Base-by-base conservation (phyloP, 306 rosid species). In the Abrus precatorius region DNA sequence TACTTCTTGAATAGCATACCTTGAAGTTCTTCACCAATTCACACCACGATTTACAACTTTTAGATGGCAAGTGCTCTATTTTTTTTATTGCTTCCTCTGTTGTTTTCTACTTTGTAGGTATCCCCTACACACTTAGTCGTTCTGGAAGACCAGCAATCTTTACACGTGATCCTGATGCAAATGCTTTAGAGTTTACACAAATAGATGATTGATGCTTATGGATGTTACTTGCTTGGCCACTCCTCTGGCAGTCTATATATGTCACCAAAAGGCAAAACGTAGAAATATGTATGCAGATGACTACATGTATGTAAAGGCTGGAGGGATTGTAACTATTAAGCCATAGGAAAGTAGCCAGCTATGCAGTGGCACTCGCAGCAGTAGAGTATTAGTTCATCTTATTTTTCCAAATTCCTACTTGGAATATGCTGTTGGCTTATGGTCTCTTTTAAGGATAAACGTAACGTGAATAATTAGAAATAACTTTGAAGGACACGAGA, bases 141-240 rank as follows among this genome's bases (percentile, higher is more conserved):
- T 95, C 99, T 8, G 98, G 99, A 80, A 89, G 99, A 87, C 99
- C 99, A 6, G 99, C 99, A 29, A 91, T 95, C 43, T 95, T 93
- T 74, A 88, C 95, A 7, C 90, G 98, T 50, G 98, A 91, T 83
- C 99, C 99, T 1, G 97, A 95, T 82, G 86, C 94, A 79, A 95
- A 95, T 86, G 99, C 98, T 64, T 72, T 93, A 40, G 99, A 95
- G 76, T 95, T 95, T 84, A 91, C 98, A 28, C 96, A 93, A 80
- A 83, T 95, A 74, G 97, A 93, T 69, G 84, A 11, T 38, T 90
- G 85, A 89, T 62, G 75, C n/a, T 53, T 68, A 57, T 72, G 49
- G 33, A 54, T 72, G 44, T 62, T 36, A 50, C 65, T 45, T 81
- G 50, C 44, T 28, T 12, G 52, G 52, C 32, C 9, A 63, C n/a